Evolutionary conservation across 768 basidiomycete genomes (phyloP).

Genomic region (Mrakia frigida): DNA sequence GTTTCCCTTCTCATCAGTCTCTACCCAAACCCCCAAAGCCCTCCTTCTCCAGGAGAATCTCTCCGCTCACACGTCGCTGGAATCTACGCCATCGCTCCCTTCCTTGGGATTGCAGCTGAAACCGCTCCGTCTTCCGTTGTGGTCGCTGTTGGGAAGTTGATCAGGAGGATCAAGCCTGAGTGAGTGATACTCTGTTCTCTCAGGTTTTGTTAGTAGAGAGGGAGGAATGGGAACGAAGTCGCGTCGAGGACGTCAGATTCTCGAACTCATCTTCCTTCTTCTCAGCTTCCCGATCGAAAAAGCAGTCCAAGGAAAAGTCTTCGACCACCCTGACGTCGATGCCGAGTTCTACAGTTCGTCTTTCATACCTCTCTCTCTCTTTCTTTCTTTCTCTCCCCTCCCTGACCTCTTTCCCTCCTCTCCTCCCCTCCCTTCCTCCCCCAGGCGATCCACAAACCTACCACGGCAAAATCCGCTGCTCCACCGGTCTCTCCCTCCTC

Average conservation of each 20-base stretch:
- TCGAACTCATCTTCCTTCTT: neutral
- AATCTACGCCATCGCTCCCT: constrained; percentile 24
- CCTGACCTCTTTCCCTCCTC: neutral
- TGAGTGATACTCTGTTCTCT: no score
- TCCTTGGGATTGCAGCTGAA: constrained; percentile 35
- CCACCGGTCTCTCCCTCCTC: constrained; percentile 43
- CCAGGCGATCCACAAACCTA: constrained; percentile 42
- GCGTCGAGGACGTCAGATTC: neutral
- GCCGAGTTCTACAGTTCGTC: constrained; percentile 40
- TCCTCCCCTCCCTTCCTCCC: neutral
- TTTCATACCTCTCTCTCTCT: neutral
- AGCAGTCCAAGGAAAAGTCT: constrained; percentile 40
- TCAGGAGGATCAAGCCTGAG: constrained; percentile 30
- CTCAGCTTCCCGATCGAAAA: neutral
- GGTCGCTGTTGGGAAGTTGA: constrained; percentile 37
- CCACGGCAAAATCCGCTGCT: constrained; percentile 43
- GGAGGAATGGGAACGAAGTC: constrained; percentile 29
- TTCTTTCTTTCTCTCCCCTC: neutral
- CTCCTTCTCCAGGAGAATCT: neutral
- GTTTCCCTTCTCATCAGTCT: neutral
- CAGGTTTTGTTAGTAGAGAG: constrained; percentile 42
- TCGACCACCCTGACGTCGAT: constrained; percentile 46
- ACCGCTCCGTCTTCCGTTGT: constrained; percentile 40
- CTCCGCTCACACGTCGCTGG: neutral
- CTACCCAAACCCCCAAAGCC: neutral